Base-by-base conservation (phyloP, 2,329 filamentous ascomycete genomes). In the Pseudopyricularia javanii region DNA sequence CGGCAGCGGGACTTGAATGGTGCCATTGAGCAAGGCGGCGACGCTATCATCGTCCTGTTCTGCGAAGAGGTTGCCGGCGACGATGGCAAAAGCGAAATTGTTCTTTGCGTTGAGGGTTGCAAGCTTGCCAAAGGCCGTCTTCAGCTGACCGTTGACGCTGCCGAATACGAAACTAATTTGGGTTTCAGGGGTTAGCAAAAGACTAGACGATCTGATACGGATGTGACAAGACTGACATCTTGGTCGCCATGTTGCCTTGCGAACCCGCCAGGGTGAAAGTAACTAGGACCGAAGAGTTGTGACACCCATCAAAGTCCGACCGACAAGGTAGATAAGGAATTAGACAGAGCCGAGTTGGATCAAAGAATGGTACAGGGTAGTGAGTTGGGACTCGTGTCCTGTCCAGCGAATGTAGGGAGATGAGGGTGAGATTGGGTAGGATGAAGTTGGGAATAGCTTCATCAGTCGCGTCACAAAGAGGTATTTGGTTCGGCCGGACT, bases 61-160 rank as follows among this genome's bases (percentile, higher is more conserved):
- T 17, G 76, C 72, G 63, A 97, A 97, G 7, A 97, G 74, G 63
- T 96, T 86, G 53, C 93, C 93, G 9, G 82, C 80, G 32, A 95
- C 72, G 53, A 98, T 82, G 15, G 88, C 90, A 61, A 96, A 86
- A 14, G 87, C 77, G 66, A 98, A 97, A 62, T 76, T 78, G 64
- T 96, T 93, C 70, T 96, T 97, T 34, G 82, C 73, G 60, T 97
- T 91, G 2, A 97, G 74, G 9, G 81, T 79, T 8, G 83, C 75
- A 20, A 97, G 73, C 68, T 96, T 98, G 55, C 80, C 75, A 65
- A 98, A 88, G 9, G 86, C 83, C 12, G 83, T 68, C 57, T 80
- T 75, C 51, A 96, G 77, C 63, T 87, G 82, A 61, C 91, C 91
- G 64, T 90, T 85, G 58, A 95, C 76, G 64, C 83, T 83, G 54